phyloP scores from a whole-genome alignment of 2,329 filamentous ascomycete species.

The Alternaria consortialis region DNA sequence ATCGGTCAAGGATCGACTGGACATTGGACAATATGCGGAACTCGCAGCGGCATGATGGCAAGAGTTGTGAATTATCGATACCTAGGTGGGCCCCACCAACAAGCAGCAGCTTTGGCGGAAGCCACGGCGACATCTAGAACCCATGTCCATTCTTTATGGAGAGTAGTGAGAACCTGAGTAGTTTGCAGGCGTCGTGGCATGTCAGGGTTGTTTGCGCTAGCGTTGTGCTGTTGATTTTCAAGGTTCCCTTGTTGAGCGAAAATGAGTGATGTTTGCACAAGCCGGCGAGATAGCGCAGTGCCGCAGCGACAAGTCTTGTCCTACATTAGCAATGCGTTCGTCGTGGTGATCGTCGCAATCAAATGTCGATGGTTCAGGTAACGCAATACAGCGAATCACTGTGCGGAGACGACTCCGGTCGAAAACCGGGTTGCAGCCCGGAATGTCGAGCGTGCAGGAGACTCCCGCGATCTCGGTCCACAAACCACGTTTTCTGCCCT shows the following conservation, averaged over 20 bases:
- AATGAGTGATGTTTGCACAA: background rate
- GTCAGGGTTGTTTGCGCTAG: background rate
- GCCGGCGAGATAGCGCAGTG: background rate
- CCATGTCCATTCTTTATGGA: background rate
- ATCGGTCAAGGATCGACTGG: background rate
- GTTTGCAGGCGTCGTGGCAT: conserved; percentile 1
- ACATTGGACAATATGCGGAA: background rate
- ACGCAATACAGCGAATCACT: background rate
- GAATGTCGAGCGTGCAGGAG: background rate
- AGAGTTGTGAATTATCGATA: background rate
- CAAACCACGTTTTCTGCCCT: conserved; percentile 11
- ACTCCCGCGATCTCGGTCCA: conserved; percentile 5
- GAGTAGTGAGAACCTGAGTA: background rate
- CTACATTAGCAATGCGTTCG: background rate
- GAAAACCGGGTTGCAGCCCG: background rate
- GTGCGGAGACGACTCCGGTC: background rate
- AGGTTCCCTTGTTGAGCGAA: background rate
- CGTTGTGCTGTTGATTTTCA: background rate
- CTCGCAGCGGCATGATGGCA: conserved; percentile 1
- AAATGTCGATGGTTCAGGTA: background rate
- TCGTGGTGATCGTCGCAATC: background rate
- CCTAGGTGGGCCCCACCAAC: background rate
- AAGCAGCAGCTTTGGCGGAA: background rate
- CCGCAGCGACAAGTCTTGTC: background rate
- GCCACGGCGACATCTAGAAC: conserved; percentile 2